These are phyloP conservation scores for Schizophyllum commune DNA, from an alignment of 1,284 basidiomycete genomes.

Conservation along the genomic window DNA sequence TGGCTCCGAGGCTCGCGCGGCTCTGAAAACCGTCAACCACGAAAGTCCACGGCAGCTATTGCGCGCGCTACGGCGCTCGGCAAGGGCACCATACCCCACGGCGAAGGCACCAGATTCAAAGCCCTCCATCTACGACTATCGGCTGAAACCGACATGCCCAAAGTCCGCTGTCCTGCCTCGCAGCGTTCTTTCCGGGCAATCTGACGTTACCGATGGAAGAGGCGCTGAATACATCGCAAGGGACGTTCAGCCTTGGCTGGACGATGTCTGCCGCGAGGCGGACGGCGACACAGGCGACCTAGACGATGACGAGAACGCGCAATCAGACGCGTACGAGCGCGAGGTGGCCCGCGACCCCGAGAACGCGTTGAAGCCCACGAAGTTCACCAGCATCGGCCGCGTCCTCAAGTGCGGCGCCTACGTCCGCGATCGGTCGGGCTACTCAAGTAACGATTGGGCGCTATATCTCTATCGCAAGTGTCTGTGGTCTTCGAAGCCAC, in stretches of 20 bases:
- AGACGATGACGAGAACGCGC: background rate
- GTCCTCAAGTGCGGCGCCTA: background rate
- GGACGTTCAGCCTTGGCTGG: background rate
- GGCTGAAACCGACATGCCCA: background rate
- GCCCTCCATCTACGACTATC: background rate
- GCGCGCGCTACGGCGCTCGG: background rate
- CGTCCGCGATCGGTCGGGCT: background rate
- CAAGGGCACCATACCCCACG: background rate
- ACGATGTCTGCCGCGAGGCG: background rate
- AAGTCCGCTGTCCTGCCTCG: background rate
- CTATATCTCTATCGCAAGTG: background rate
- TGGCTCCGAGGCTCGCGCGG: background rate
- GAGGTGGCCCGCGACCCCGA: background rate
- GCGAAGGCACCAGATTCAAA: background rate
- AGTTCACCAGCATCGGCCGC: background rate
- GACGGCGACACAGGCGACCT: background rate
- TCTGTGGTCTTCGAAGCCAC: background rate
- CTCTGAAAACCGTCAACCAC: background rate
- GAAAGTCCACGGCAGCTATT: background rate
- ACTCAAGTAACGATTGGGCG: background rate
- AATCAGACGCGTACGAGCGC: background rate
- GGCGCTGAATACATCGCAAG: no score
- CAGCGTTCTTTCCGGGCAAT: background rate
- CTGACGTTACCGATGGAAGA: background rate
- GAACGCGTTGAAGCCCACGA: background rate